phyloP scores from a whole-genome alignment of 2,329 filamentous ascomycete species.

The Colletotrichum lentis region DNA sequence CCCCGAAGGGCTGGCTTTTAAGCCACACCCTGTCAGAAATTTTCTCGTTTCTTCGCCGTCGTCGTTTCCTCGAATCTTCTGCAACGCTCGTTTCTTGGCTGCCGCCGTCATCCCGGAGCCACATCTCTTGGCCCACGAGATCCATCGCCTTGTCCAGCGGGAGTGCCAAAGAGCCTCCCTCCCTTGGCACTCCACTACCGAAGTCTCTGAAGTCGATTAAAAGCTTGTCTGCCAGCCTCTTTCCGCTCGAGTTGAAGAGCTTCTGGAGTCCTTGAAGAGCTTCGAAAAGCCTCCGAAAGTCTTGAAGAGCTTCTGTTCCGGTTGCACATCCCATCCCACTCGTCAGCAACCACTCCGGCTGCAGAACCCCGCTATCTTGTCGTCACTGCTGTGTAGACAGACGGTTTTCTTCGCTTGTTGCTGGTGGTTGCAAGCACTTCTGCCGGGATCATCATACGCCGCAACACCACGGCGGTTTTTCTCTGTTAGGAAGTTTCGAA shows the following conservation, averaged over 20 bases:
- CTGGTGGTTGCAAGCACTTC: conserved; percentile 20
- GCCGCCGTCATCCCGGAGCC: conserved; percentile 34
- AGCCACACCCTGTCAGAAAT: conserved; percentile 28
- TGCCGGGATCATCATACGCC: conserved; percentile 17
- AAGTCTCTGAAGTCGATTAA: conserved; percentile 34
- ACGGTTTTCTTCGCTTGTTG: conserved; percentile 6
- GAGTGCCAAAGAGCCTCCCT: conserved; percentile 33
- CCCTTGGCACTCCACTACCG: conserved; percentile 35
- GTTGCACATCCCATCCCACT: conserved; percentile 17
- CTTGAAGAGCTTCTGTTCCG: conserved; percentile 26
- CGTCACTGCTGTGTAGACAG: conserved; percentile 8
- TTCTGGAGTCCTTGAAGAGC: conserved; percentile 15
- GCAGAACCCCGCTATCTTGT: conserved; percentile 8
- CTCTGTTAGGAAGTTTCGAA: conserved; percentile 14
- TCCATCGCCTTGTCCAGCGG: conserved; percentile 33
- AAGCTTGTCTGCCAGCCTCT: conserved; percentile 18
- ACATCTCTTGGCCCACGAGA: conserved; percentile 38
- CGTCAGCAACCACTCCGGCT: neutral
- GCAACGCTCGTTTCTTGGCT: conserved; percentile 31
- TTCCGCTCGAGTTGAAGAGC: conserved; percentile 7
- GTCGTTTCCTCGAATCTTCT: conserved; percentile 33
- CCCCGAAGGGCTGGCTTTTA: conserved; percentile 1
- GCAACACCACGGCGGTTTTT: conserved; percentile 18
- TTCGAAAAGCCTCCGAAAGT: conserved; percentile 7
- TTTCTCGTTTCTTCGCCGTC: conserved; percentile 14